These are phyloP conservation scores for Trypanosoma melophagium DNA, from an alignment of 208 protist species.

Conservation along the genomic window DNA sequence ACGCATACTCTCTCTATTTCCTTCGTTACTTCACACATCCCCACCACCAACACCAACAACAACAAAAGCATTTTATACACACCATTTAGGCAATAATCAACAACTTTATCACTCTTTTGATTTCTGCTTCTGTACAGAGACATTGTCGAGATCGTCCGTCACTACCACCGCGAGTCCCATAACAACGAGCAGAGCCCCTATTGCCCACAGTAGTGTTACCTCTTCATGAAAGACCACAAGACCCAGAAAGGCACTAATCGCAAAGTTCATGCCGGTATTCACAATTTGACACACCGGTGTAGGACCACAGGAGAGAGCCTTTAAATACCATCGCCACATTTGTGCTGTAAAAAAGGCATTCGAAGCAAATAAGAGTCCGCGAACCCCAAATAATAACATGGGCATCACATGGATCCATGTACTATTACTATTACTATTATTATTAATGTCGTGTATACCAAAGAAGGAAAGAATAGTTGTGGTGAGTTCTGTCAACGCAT, in stretches of 20 bases:
- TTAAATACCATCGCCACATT: slow-evolving; percentile 88
- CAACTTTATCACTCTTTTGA: no score
- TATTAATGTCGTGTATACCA: neutral
- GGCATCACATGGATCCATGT: slow-evolving; percentile 8
- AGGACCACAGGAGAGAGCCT: slow-evolving; percentile 74
- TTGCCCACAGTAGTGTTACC: slow-evolving; percentile 64
- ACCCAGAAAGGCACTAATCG: slow-evolving; percentile 68
- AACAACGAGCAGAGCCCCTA: slow-evolving; percentile 64
- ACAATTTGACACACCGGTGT: slow-evolving; percentile 83
- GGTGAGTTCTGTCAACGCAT: neutral
- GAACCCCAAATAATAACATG: slow-evolving; percentile 31
- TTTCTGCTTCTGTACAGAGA: neutral
- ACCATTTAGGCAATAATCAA: no score
- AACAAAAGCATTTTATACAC: no score
- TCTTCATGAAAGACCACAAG: slow-evolving; percentile 72
- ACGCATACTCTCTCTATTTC: no score
- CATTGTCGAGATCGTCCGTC: slow-evolving; percentile 36
- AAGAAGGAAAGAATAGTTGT: neutral
- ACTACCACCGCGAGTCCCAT: slow-evolving; percentile 70
- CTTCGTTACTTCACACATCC: no score
- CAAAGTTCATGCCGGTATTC: slow-evolving; percentile 85
- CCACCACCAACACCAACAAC: no score
- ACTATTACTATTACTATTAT: no score
- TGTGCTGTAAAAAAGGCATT: slow-evolving; percentile 74
- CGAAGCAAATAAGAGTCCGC: slow-evolving; percentile 41